Evolutionary conservation across 2,329 filamentous ascomycete genomes (phyloP).

Genomic region (Monosporascus sp.): DNA sequence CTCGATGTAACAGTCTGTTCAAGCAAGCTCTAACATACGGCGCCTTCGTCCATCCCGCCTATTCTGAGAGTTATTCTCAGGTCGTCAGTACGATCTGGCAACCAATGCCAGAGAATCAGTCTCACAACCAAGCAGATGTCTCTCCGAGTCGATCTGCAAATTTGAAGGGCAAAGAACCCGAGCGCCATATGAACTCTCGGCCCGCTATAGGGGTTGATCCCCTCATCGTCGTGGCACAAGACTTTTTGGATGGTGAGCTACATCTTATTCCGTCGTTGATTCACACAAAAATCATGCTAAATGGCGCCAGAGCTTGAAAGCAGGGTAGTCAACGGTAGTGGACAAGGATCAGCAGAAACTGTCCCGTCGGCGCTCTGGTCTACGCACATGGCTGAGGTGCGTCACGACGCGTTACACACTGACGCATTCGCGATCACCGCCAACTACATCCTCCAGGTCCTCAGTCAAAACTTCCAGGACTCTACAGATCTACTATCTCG

Average conservation of each 20-base stretch:
- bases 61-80: constrained; percentile 36
- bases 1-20: constrained; percentile 37
- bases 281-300: constrained; percentile 7
- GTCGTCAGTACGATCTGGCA: constrained; percentile 46
- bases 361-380: constrained; percentile 37
- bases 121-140: constrained; percentile 12
- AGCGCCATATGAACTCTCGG: constrained; percentile 9
- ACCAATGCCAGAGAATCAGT: constrained; percentile 29
- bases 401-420: constrained; percentile 18
- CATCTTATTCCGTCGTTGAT: background rate
- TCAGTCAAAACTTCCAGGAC: constrained; percentile 31
- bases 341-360: constrained; percentile 26
- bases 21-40: constrained; percentile 42
- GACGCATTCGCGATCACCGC: constrained; percentile 32
- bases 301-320: constrained; percentile 40
- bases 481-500: constrained; percentile 25
- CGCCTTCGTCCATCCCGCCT: constrained; percentile 31
- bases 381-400: constrained; percentile 33
- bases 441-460: constrained; percentile 29
- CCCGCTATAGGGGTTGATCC: constrained; percentile 26
- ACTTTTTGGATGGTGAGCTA: constrained; percentile 47
- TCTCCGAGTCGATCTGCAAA: constrained; percentile 18
- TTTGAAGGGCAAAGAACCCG: constrained; percentile 39
- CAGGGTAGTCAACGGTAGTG: constrained; percentile 30
- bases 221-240: constrained; percentile 36